phyloP scores from a whole-genome alignment of 305 asterid species.

The Withania somnifera region DNA sequence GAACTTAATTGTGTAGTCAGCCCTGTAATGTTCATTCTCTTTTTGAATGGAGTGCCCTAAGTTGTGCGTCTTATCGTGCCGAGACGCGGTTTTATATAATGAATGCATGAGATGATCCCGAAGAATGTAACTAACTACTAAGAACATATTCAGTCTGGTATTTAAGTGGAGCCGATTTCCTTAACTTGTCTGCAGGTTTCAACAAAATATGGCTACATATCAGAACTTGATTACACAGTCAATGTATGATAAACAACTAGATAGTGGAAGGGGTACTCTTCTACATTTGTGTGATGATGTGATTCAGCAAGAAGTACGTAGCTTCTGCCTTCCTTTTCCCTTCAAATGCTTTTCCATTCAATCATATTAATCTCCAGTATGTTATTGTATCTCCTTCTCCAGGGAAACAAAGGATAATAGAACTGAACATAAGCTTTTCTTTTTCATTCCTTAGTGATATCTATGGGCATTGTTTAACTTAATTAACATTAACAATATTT shows the following conservation, averaged over 20 bases:
- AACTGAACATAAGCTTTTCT: background rate
- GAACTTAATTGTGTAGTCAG: background rate
- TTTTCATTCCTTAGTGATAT: background rate
- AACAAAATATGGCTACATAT: conserved; percentile 85
- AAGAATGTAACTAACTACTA: background rate
- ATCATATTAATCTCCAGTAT: background rate
- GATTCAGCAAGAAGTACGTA: conserved; percentile 90
- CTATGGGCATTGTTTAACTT: background rate
- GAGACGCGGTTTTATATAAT: background rate
- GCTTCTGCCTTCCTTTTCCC: background rate
- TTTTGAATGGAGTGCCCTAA: background rate
- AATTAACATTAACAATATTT: background rate
- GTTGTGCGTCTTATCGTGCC: background rate
- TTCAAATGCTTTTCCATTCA: background rate
- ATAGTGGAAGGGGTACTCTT: conserved; percentile 96
- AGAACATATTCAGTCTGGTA: background rate
- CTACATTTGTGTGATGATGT: conserved; percentile 99
- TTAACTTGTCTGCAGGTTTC: conserved; percentile 52
- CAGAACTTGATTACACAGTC: conserved; percentile 92
- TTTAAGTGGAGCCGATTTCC: conserved; percentile 14
- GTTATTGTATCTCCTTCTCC: background rate
- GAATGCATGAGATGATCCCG: background rate
- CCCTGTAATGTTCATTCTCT: background rate
- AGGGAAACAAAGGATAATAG: background rate
- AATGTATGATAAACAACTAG: conserved; percentile 98